Evolutionary conservation across 768 basidiomycete species (phyloP).

Genomic region (Favolaschia claudopus): DNA sequence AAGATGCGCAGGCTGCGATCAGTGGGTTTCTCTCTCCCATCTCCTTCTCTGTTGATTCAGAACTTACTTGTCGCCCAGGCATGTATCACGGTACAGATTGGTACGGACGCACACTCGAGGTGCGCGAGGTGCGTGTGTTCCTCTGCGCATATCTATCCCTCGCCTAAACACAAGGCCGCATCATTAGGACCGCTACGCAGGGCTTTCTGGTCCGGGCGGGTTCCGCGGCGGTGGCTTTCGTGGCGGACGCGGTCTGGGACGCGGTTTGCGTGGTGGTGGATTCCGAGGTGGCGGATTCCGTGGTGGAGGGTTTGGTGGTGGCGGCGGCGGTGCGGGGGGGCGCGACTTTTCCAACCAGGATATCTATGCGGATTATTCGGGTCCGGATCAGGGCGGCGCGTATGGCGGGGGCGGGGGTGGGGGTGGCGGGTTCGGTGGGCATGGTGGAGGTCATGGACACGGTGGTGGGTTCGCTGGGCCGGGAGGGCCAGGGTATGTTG

Average conservation of each 20-base stretch:
- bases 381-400: constrained; percentile 76
- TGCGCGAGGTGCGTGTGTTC: constrained; percentile 76
- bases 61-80: constrained; percentile 50
- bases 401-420: constrained; percentile 41
- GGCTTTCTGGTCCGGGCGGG: constrained; percentile 72
- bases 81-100: constrained; percentile 99
- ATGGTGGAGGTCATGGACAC: constrained; percentile 41
- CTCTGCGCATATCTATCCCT: neutral
- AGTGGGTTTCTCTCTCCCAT: constrained; percentile 58
- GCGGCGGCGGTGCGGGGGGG: constrained; percentile 55
- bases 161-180: neutral
- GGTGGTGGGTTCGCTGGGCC: constrained; percentile 43
- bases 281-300: constrained; percentile 41
- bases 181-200: constrained; percentile 84
- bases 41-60: neutral
- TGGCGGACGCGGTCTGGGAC: constrained; percentile 54
- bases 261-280: constrained; percentile 50
- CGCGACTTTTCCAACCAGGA: constrained; percentile 89
- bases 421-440: constrained; percentile 39
- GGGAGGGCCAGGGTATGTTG: constrained; percentile 47
- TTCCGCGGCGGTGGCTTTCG: constrained; percentile 64
- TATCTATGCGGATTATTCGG: constrained; percentile 91
- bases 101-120: constrained; percentile 95
- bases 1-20: constrained; percentile 92
- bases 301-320: constrained; percentile 51